Evolutionary conservation across 352 stramenopile genomes (phyloP), one percentile per base, ranked within the genome.

Genomic region (Phytophthora macrochlamydospora): DNA sequence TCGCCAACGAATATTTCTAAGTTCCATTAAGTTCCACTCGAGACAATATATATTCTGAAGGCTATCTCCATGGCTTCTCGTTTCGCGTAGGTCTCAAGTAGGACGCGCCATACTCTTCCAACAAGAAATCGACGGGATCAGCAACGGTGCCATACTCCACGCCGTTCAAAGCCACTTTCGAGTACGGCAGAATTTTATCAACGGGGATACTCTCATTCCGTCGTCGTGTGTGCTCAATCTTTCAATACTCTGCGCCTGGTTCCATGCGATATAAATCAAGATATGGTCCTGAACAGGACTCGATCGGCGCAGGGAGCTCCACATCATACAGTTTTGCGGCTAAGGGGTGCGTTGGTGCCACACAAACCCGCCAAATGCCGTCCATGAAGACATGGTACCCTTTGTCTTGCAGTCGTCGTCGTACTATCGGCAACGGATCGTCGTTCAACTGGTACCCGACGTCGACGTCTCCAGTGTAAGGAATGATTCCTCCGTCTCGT

Each of bases 341-440:
- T 40, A 86, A 52, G 31, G 77, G 75, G 42, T 86, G 74, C 2
- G 63, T 81, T 3, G 74, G 77, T 9, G 74, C 68, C 13, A 86
- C 62, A 55, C 77, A 86, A 43, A 86, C 69, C 11, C 77, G 59
- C 77, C 74, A 83, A 8, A 85, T 65, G 13, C 48, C 42, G 29
- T 68, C 56, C 50, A 74, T 57, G 53, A 83, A 86, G 38, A 86
- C 56, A 63, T 86, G 77, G 49, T 76, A 81, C 6, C 69, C 74
- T 43, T 60, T 75, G 11, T n/a, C 38, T 53, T 61, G 61, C 30
- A 85, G 62, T 32, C 57, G 40, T 24, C 57, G 38, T 7, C 31
- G 45, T 9, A 56, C 43, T 33, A 67, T 49, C 4, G 51, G 44
- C 14, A 67, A 57, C 1, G 46, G 57, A 13, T 67, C 52, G 11